Evolutionary conservation across 2,329 filamentous ascomycete genomes (phyloP).

Genomic region (Aureobasidium sp.): DNA sequence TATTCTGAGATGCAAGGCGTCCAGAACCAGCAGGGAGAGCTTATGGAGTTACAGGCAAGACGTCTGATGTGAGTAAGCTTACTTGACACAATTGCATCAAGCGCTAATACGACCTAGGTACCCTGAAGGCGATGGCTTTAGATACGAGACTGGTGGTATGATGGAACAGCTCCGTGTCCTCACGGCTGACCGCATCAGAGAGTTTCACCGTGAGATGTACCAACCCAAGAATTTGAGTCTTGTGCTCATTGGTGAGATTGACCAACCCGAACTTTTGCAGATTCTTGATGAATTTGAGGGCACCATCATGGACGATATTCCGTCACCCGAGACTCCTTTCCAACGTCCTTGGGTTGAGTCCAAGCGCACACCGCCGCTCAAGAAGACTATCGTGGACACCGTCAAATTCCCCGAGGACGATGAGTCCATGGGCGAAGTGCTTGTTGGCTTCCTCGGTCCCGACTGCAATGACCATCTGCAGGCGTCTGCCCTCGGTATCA

Average conservation of each 20-base stretch:
- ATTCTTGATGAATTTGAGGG: slow-evolving; percentile 86
- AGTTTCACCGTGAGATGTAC: slow-evolving; percentile 95
- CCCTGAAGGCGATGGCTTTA: slow-evolving; percentile 81
- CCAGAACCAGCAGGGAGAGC: slow-evolving; percentile 73
- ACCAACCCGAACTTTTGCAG: slow-evolving; percentile 70
- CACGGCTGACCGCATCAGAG: slow-evolving; percentile 83
- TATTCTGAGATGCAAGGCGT: slow-evolving; percentile 99
- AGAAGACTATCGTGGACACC: slow-evolving; percentile 64
- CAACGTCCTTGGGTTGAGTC: slow-evolving; percentile 89
- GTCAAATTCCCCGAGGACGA: slow-evolving; percentile 96
- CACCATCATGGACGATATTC: slow-evolving; percentile 75
- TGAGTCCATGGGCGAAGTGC: slow-evolving; percentile 82
- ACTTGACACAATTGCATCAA: accelerated
- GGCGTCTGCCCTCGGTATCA: slow-evolving; percentile 67
- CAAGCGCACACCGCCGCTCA: slow-evolving; percentile 64
- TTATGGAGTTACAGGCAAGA: slow-evolving; percentile 79
- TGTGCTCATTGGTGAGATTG: slow-evolving; percentile 83
- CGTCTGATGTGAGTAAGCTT: slow-evolving; percentile 49
- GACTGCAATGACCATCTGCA: slow-evolving; percentile 57
- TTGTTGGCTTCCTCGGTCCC: slow-evolving; percentile 82
- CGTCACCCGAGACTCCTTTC: slow-evolving; percentile 67
- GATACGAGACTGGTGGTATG: slow-evolving; percentile 97
- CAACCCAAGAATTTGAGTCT: slow-evolving; percentile 92
- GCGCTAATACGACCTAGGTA: slow-evolving; percentile 42
- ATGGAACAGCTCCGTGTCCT: slow-evolving; percentile 83